phyloP scores from a whole-genome alignment of 257 asterid species.

The Capsicum pubescens region DNA sequence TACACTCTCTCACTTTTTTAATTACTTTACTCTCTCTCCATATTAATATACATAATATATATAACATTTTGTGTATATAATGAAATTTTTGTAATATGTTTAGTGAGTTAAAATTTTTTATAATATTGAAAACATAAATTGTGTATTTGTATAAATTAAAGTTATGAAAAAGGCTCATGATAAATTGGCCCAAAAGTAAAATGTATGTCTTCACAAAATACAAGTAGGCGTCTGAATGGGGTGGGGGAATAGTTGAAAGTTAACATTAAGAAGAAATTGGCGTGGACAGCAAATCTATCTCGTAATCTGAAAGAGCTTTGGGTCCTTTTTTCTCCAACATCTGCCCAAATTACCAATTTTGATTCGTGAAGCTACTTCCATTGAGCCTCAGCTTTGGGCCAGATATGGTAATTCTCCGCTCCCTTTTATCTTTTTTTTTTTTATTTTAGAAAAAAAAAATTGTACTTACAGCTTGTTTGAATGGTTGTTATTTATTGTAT shows the following conservation, averaged over 20 bases:
- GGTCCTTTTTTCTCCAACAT: constrained; percentile 63
- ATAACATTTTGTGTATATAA: too few species aligned
- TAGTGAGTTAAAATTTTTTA: too few species aligned
- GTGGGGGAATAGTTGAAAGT: background rate
- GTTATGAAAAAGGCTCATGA: too few species aligned
- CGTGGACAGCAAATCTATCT: constrained; percentile 82
- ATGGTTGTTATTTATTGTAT: too few species aligned
- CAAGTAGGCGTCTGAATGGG: background rate
- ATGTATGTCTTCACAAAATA: background rate
- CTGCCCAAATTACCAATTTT: constrained; percentile 80
- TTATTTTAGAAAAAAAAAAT: too few species aligned
- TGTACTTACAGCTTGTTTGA: too few species aligned
- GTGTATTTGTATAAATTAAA: too few species aligned
- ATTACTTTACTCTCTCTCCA: too few species aligned
- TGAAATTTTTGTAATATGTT: too few species aligned
- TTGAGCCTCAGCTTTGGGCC: constrained; percentile 96
- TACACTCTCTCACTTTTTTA: too few species aligned
- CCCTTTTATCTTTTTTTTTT: background rate
- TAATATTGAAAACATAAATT: too few species aligned
- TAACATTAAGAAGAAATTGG: constrained; percentile 45
- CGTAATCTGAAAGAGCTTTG: constrained; percentile 85
- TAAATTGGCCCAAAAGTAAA: background rate
- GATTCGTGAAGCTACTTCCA: constrained; percentile 80
- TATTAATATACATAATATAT: too few species aligned
- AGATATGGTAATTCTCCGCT: constrained; percentile 64